A percentile compares a stretch with the other conserved stretches of the same genome.
phyloP scores from a whole-genome alignment of 2,329 filamentous ascomycete genomes.

The Sporothrix mexicana region DNA sequence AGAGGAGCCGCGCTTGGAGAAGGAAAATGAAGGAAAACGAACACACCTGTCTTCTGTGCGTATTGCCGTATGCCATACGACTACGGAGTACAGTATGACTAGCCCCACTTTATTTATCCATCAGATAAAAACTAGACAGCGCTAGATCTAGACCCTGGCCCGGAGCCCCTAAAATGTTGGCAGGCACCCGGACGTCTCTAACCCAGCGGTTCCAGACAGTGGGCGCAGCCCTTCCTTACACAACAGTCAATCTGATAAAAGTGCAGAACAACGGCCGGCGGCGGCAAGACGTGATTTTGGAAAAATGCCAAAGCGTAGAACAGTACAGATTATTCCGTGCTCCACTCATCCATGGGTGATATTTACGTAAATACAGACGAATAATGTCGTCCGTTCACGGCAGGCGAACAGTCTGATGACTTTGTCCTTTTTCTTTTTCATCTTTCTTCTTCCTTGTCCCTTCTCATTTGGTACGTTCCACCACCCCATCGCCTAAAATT shows the following conservation, averaged over 20 bases:
- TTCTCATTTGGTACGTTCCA: background rate
- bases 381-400: background rate
- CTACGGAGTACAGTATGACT: too few species aligned
- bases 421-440: background rate
- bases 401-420: background rate
- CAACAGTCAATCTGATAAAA: conserved; percentile 13
- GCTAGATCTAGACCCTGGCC: too few species aligned
- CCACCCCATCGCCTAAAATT: background rate
- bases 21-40: too few species aligned
- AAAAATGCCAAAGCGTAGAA: too few species aligned
- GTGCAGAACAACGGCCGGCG: background rate
- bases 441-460: background rate
- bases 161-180: background rate
- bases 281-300: too few species aligned
- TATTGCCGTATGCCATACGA: background rate
- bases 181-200: background rate
- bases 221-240: background rate
- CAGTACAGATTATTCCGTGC: background rate
- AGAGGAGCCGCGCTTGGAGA: background rate
- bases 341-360: background rate
- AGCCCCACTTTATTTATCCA: conserved; percentile 2
- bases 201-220: background rate
- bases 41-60: too few species aligned
- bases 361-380: background rate
- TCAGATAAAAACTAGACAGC: conserved; percentile 12